These are phyloP conservation scores for Septoria linicola DNA, from an alignment of 2,329 filamentous ascomycete genomes.

Conservation along the genomic window DNA sequence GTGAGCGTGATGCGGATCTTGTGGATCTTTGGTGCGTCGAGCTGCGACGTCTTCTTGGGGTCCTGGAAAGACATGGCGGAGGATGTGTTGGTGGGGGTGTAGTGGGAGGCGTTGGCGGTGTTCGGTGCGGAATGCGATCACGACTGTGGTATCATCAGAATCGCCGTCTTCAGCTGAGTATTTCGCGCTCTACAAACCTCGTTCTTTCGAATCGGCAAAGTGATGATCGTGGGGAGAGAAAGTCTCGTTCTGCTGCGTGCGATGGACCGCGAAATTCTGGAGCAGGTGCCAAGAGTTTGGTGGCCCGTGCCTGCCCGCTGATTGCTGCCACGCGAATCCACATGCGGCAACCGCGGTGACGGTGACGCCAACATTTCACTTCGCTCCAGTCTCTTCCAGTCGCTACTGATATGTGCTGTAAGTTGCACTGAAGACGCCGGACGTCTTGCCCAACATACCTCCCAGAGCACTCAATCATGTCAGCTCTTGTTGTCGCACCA, in stretches of 20 bases:
- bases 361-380: neutral
- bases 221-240: conserved; percentile 48
- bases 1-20: conserved; percentile 98
- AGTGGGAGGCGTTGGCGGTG: conserved; percentile 31
- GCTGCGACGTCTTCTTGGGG: conserved; percentile 81
- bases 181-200: conserved; percentile 23
- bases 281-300: neutral
- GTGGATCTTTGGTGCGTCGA: conserved; percentile 91
- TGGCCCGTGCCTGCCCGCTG: too few relatives aligned
- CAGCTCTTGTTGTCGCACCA: conserved; percentile 70
- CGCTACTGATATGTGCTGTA: too few relatives aligned
- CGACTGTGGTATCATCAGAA: conserved; percentile 43
- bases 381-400: neutral
- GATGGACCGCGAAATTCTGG: conserved; percentile 14
- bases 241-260: conserved; percentile 19
- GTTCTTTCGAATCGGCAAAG: conserved; percentile 50
- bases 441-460: conserved; percentile 4
- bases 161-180: neutral
- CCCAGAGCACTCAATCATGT: conserved; percentile 35
- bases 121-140: conserved; percentile 46
- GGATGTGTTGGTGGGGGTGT: conserved; percentile 32
- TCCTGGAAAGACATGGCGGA: conserved; percentile 85
- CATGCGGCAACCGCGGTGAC: conserved; percentile 11
- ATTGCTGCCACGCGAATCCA: neutral
- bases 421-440: too few relatives aligned